Evolutionary conservation across 1,284 basidiomycete species (phyloP), one percentile per base, ranked within the genome.

Genomic region (Trichosporon coremiiforme): DNA sequence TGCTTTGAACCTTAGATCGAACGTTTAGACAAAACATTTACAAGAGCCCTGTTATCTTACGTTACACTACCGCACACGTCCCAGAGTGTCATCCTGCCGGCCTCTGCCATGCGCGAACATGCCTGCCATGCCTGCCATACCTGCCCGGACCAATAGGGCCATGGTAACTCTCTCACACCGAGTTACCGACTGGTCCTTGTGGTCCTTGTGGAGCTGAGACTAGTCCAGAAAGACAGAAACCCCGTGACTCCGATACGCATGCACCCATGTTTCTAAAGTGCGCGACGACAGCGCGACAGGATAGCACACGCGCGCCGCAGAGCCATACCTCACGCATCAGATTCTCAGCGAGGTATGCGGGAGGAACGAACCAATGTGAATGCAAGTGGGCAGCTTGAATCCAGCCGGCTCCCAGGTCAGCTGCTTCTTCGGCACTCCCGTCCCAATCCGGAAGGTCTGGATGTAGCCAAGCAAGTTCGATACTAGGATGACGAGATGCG

Each of bases 1-100:
- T 62, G 15, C 33, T 31, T 35, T 33, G 57, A 62, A n/a, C 29
- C 55, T 33, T 62, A 62, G 57, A 62, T 62, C 35, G 57, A 62
- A 62, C 57, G 57, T 35, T 62, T 33, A 33, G 57, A 33, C 57
- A 62, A n/a, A 60, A 60, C 57, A 60, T 60, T 22, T 17, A 62
- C 57, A 9, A 17, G 29, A 31, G 29, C 57, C 57, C 57, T 62
- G 57, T 62, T 35, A n/a, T 22, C 29, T 62, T 62, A 62, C 57
- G 57, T 62, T 33, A 62, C 22, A 2, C 17, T 4, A 62, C 4
- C 55, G 57, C 55, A 33, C 55, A 60, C 55, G 55, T 62, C 57
- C 57, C 8, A 13, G 36, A 38, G 9, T 33, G 55, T 20, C 6
- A 12, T 15, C 17, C 57, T 33, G 57, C 22, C 57, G 17, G 29